Evolutionary conservation across 1,284 basidiomycete species (phyloP).

Genomic region (Sporisorium scitamineum): DNA sequence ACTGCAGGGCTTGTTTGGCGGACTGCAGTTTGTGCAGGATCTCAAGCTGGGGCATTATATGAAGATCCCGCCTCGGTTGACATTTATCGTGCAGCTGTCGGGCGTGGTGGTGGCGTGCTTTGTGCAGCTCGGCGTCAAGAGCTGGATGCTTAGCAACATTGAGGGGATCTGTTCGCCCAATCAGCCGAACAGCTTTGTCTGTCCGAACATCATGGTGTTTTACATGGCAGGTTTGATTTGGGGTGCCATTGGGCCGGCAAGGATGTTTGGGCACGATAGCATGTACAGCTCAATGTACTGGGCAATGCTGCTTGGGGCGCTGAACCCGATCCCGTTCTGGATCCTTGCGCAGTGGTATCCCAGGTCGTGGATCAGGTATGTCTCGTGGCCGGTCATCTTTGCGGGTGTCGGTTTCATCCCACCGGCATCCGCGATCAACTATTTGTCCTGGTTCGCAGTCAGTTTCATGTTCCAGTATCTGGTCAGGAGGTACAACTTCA

Average conservation of each 20-base stretch:
- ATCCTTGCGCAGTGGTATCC: conserved; percentile 77
- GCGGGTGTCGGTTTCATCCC: conserved; percentile 85
- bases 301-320: conserved; percentile 57
- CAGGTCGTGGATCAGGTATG: conserved; percentile 78
- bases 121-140: conserved; percentile 87
- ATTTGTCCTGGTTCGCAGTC: conserved; percentile 87
- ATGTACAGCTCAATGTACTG: conserved; percentile 58
- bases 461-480: conserved; percentile 93
- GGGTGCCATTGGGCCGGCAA: conserved; percentile 63
- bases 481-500: conserved; percentile 81
- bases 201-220: conserved; percentile 86
- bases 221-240: conserved; percentile 74
- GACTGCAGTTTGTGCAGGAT: conserved; percentile 86
- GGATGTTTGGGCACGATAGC: conserved; percentile 54
- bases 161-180: conserved; percentile 79
- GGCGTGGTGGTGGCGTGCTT: conserved; percentile 80
- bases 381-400: conserved; percentile 86
- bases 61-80: conserved; percentile 91
- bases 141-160: conserved; percentile 83
- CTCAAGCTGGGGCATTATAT: conserved; percentile 97
- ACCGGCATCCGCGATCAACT: conserved; percentile 92
- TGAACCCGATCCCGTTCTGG: conserved; percentile 72
- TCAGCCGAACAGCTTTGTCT: conserved; percentile 81
- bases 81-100: conserved; percentile 82
- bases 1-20: conserved; percentile 81